Evolutionary conservation across 164 flowering plant species (phyloP).

Genomic region (Brasenia schreberi): DNA sequence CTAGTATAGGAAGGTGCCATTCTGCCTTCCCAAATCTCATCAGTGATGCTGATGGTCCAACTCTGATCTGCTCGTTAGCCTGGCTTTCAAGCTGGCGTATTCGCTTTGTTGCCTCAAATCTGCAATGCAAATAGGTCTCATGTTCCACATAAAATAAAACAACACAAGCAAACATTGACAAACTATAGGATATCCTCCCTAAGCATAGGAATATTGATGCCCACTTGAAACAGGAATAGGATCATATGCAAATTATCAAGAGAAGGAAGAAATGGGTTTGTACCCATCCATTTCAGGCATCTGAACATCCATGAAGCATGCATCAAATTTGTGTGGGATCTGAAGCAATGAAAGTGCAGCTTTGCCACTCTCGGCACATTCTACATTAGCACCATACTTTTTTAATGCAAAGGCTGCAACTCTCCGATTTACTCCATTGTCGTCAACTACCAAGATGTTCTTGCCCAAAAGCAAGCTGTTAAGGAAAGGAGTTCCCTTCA

Average conservation of each 20-base stretch:
- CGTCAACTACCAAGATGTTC: conserved; percentile 88
- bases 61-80: conserved; percentile 35
- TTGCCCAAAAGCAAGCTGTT: conserved; percentile 50
- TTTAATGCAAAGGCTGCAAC: conserved; percentile 89
- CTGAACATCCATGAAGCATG: conserved; percentile 98
- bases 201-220: no score
- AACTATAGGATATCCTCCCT: no score
- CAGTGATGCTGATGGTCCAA: conserved; percentile 11
- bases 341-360: conserved; percentile 57
- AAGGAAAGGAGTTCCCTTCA: conserved; percentile 32
- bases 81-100: conserved; percentile 61
- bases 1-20: conserved; percentile 74
- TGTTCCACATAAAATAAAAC: neutral
- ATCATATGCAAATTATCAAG: neutral
- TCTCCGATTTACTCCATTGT: conserved; percentile 70
- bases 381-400: conserved; percentile 80
- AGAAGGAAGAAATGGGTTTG: conserved; percentile 6
- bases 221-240: neutral
- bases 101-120: conserved; percentile 74
- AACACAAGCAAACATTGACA: neutral
- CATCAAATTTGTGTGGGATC: conserved; percentile 70
- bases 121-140: conserved; percentile 13
- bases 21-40: conserved; percentile 9
- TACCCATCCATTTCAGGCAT: conserved; percentile 99
- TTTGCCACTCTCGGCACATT: conserved; percentile 77